Evolutionary conservation across 2,329 filamentous ascomycete genomes (phyloP), one percentile per base, ranked within the genome.

Genomic region (Cordyceps tenuipes): DNA sequence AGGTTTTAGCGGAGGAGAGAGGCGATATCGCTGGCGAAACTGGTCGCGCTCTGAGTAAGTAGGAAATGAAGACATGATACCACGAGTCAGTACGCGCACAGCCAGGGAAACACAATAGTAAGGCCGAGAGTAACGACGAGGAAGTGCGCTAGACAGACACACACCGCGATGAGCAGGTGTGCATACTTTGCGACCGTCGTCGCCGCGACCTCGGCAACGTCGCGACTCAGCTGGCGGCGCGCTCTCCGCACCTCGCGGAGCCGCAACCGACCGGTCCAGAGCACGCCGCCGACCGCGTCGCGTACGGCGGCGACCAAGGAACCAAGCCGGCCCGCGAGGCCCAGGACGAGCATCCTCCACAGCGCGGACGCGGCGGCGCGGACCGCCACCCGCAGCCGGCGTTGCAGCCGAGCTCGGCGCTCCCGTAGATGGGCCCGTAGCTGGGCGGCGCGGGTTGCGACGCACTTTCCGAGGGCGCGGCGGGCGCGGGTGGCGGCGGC

Each of bases 111-210:
- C 1, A 53, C 8, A 17, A 57, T 31, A 1, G 54, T 61, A 8
- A 61, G 48, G 9, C 54, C 54, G 5, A 61, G 49, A 7, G 54
- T 61, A 9, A 61, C 54, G 26, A n/a, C 1, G 21, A 61, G 34
- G 15, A 61, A 58, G 19, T 61, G 60, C 3, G 36, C 7, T 12
- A 46, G 8, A 7, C 17, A 56, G 36, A 61, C 26, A 2, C 48
- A 36, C n/a, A 61, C 13, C 59, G 53, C 57, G 52, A 41, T 17
- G 2, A 56, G 10, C n/a, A 9, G 44, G 8, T 19, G 26, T 12
- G 7, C 19, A n/a, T 34, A n/a, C 6, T 26, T 26, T 21, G 15
- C 29, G 29, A 7, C n/a, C 21, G 15, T 29, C 29, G n/a, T 5
- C 23, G 29, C 21, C 12, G 12, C 29, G 21, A 17, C 34, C 21